Percentiles rank a stretch among this genome's conserved stretches.
Conservation (phyloP, 768 basidiomycete genomes). For the Glaciozyma martinii region DNA sequence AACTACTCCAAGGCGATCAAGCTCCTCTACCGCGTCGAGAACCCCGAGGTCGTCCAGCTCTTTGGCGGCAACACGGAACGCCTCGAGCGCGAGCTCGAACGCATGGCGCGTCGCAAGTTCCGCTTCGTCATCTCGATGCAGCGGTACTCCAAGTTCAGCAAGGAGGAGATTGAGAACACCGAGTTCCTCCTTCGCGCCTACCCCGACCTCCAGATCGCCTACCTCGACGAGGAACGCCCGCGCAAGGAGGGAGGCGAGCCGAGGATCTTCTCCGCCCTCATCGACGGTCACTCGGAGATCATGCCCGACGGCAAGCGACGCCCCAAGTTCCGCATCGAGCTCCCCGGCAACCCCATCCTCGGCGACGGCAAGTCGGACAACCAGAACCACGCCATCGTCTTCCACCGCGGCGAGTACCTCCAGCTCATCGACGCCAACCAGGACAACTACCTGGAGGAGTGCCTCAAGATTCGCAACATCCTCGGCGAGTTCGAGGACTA, state of each 20-base stretch:
- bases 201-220: slow-evolving; percentile 96
- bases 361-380: slow-evolving; percentile 99
- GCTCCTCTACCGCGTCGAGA: slow-evolving; percentile 96
- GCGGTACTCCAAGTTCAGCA: slow-evolving; percentile 97
- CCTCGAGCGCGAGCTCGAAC: slow-evolving; percentile 88
- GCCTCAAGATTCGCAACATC: slow-evolving; percentile 97
- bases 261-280: slow-evolving; percentile 86
- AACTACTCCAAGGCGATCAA: slow-evolving; percentile 99
- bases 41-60: slow-evolving; percentile 94
- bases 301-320: slow-evolving; percentile 74
- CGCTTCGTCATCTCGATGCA: slow-evolving; percentile 99
- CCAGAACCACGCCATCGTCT: slow-evolving; percentile 98
- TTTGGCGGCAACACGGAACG: slow-evolving; percentile 97
- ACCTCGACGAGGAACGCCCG: slow-evolving; percentile 89
- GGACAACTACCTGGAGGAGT: slow-evolving; percentile 99
- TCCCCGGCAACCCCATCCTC: slow-evolving; percentile 97
- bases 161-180: slow-evolving; percentile 97
- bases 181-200: slow-evolving; percentile 96
- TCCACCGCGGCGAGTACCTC: slow-evolving; percentile 97
- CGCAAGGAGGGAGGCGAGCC: slow-evolving; percentile 92
- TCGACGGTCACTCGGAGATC: slow-evolving; percentile 97
- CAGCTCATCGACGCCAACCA: slow-evolving; percentile 99
- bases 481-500: slow-evolving; percentile 97
- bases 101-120: slow-evolving; percentile 97
- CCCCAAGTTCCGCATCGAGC: slow-evolving; percentile 96